Conservation (phyloP, 768 basidiomycete genomes). For the Tricholoma hemisulphureum region DNA sequence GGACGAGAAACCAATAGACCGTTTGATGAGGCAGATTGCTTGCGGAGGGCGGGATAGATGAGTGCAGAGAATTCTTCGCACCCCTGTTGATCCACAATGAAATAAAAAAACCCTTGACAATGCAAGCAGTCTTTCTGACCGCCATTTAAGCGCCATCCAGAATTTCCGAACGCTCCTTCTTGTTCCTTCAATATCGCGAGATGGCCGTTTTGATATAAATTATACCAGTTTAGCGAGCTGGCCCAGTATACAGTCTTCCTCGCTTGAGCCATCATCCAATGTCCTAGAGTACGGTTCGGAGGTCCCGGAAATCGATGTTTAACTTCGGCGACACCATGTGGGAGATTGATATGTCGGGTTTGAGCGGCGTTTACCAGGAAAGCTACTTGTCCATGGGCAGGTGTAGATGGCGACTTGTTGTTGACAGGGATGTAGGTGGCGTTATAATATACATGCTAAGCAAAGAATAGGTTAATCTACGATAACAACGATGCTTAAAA, state of each 20-base stretch:
- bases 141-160: too few species aligned
- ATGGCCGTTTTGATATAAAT: background rate
- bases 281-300: background rate
- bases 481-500: background rate
- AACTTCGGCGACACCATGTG: background rate
- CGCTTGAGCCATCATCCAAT: background rate
- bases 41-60: too few species aligned
- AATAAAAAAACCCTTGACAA: too few species aligned
- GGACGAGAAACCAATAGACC: too few species aligned
- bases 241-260: background rate
- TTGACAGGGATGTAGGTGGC: background rate
- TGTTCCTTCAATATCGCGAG: too few species aligned
- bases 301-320: background rate
- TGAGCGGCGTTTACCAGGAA: background rate
- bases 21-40: too few species aligned
- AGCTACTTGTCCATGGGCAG: background rate
- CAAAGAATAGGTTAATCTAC: background rate
- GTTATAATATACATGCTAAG: background rate
- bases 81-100: too few species aligned
- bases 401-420: background rate
- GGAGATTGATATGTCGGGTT: background rate
- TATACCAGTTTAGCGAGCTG: background rate
- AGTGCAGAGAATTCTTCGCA: too few species aligned
- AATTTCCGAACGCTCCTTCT: too few species aligned
- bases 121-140: too few species aligned